Conservation (phyloP, 1,284 basidiomycete genomes). For the Golubevia pallescens region DNA sequence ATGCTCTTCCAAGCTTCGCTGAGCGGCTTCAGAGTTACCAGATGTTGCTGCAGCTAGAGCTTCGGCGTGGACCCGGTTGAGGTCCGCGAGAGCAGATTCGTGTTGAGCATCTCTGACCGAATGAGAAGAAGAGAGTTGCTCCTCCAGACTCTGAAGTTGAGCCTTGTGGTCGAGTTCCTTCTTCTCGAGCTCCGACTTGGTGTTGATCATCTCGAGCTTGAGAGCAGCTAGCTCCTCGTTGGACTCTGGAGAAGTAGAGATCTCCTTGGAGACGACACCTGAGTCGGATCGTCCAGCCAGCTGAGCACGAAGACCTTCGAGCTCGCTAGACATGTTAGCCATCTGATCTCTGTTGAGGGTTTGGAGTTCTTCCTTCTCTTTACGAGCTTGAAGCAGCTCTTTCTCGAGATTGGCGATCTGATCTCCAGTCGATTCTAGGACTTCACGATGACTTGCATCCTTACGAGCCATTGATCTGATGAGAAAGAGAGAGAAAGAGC, state of each 20-base stretch:
- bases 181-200: conserved; percentile 1
- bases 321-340: conserved; percentile 28
- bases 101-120: not conserved
- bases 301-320: conserved; percentile 32
- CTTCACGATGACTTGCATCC: conserved; percentile 39
- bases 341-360: conserved; percentile 29
- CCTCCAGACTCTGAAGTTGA: not conserved
- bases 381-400: not conserved
- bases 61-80: not conserved
- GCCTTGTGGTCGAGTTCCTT: conserved; percentile 1
- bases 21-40: not conserved
- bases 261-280: not conserved
- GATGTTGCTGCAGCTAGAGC: not conserved
- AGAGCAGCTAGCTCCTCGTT: not conserved
- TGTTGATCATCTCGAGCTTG: conserved; percentile 1
- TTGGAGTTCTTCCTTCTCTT: conserved; percentile 34
- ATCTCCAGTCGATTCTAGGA: conserved; percentile 21
- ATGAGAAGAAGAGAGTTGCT: not conserved
- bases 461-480: conserved; percentile 46
- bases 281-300: conserved; percentile 7
- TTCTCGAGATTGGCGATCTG: conserved; percentile 24
- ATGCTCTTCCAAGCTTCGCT: not conserved
- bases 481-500: not conserved
- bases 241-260: not conserved
- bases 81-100: not conserved